Base-by-base conservation (phyloP, 805 yeast species). In the Saturnispora sanitii region DNA sequence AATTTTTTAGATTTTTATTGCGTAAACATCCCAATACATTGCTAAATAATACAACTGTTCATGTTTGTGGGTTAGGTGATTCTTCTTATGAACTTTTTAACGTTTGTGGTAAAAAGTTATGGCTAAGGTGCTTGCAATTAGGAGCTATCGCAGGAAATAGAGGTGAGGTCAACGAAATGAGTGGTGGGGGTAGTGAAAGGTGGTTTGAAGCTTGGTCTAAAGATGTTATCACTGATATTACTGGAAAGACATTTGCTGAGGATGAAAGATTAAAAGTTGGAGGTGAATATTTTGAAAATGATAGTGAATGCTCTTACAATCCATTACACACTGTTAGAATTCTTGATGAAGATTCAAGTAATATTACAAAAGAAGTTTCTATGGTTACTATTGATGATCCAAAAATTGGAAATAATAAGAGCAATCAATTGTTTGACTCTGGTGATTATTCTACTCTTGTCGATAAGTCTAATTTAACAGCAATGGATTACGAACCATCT, bases 31-130 rank as follows among this genome's bases (percentile, higher is more conserved):
- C 64, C 0, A 22, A 49, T 0, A 75, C 75, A 49, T 61, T 85
- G 23, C 61, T 90, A 30, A 68, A 69, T 46, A 83, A 79, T 53
- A 50, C 84, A 9, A 58, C 64, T 15, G 67, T 87, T 49, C 73
- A 90, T 2, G 71, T 86, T 2, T 82, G 92, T 54, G 99, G 98
- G 0, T 62, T 92, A 2, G 99, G 99, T 20, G 97, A 92, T 58
- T 80, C 95, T 1, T 80, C 94, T 1, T 92, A 92, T 56, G 84
- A 94, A 4, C 74, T 81, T 48, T 92, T 76, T 62, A 90, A 92
- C 60, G 79, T 78, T 68, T 96, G 95, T n/a, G 74, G 82, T 28
- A 73, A 79, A 45, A 88, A 90, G 53, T 60, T 92, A 15, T 95
- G 90, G 56, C 71, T 77, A 18, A 67, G 98, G 43, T 53, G 90